Percentiles rank a stretch among this genome's conserved stretches.
Conservation (phyloP, 2,329 filamentous ascomycete genomes). For the Trichoderma semiorbis region DNA sequence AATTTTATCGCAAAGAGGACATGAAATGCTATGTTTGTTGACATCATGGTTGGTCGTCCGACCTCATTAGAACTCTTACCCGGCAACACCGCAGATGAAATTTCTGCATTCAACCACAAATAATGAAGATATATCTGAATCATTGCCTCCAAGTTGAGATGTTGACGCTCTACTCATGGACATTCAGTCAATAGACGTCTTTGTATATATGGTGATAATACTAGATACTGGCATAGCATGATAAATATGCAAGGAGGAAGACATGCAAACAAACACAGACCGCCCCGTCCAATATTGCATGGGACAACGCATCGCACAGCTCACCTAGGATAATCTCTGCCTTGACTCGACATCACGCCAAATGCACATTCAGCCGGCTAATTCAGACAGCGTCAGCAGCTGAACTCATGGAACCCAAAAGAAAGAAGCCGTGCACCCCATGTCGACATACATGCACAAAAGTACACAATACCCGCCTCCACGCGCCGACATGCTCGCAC, state of each 20-base stretch:
- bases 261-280: neutral
- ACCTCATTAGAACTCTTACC: too few relatives aligned
- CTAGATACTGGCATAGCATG: neutral
- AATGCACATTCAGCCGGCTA: neutral
- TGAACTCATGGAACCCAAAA: neutral
- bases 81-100: neutral
- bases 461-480: neutral
- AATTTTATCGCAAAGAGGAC: neutral
- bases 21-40: neutral
- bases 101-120: neutral
- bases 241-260: neutral
- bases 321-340: neutral
- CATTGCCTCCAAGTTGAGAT: neutral
- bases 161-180: neutral
- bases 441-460: neutral
- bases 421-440: neutral
- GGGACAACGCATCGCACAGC: neutral
- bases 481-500: neutral
- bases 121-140: neutral
- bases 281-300: neutral
- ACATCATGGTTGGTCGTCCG: neutral
- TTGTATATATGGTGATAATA: neutral
- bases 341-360: neutral
- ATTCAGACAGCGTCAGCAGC: neutral
- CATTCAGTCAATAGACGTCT: accelerated